Evolutionary conservation across 306 rosid genomes (phyloP), one percentile per base, ranked within the genome.

Genomic region (Gynostemma pentaphyllum): DNA sequence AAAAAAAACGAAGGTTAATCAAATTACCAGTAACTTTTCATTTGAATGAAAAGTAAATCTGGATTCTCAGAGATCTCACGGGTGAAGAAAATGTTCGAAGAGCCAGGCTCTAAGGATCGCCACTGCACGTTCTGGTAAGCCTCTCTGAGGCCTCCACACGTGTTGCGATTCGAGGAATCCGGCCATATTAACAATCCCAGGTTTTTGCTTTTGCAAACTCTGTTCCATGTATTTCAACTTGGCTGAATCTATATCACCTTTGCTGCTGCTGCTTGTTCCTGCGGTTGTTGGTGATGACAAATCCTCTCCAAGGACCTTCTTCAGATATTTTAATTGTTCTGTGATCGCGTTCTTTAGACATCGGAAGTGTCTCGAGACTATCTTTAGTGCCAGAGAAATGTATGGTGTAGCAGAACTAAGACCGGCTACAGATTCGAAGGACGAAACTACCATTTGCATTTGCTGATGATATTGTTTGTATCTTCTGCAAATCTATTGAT

Each of bases 1-100:
- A 9, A 41, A n/a, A n/a, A n/a, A n/a, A n/a, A n/a, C n/a, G n/a
- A n/a, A n/a, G n/a, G n/a, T n/a, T 22, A 22, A 34, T 23, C 32
- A 13, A 19, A 46, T n/a, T 22, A 42, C 24, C 16, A 42, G 68
- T 16, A 18, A 45, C 19, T 27, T 64, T 29, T 45, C 68, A 4
- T 3, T 46, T 46, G 9, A 46, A n/a, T 12, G 57, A 9, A 14
- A 14, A 19, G 21, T 30, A 13, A 29, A n/a, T 28, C 28, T 41
- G 0, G 45, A 36, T 34, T 34, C 9, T 5, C 16, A 64, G 53
- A 40, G 29, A 64, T 65, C 94, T 18, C 82, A 92, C 99, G 99
- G 99, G 72, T 92, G 99, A 79, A 92, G 99, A 77, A 92, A 92
- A 76, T 92, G 96, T 68, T 88, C 99, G 50, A 92, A 92, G 27